A percentile compares a stretch with the other conserved stretches of the same genome.
phyloP scores from a whole-genome alignment of 148 eudicot species.

The Cornus suecica region DNA sequence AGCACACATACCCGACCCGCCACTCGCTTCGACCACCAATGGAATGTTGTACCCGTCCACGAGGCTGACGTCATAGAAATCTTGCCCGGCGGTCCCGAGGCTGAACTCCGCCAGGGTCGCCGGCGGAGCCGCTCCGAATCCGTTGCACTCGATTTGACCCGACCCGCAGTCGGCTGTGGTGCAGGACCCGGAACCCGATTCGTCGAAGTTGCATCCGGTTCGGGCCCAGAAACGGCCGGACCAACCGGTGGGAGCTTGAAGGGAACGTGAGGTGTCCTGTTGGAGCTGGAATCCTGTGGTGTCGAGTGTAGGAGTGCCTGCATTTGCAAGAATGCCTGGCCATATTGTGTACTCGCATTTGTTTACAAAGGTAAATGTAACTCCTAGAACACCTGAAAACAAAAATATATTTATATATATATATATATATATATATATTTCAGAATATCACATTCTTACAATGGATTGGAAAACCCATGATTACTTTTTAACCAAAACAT shows the following conservation, averaged over 20 bases:
- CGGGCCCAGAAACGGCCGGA: constrained; percentile 97
- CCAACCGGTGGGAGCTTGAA: constrained; percentile 87
- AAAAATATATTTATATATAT: neutral
- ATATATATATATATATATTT: no score
- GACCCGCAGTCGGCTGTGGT: constrained; percentile 86
- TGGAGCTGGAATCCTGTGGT: constrained; percentile 86
- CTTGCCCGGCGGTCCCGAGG: constrained; percentile 52
- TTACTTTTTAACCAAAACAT: no score
- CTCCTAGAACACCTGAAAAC: constrained; percentile 35
- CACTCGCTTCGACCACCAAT: constrained; percentile 56
- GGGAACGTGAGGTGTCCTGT: constrained; percentile 38
- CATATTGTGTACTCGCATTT: constrained; percentile 69
- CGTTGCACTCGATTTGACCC: constrained; percentile 66
- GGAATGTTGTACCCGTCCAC: constrained; percentile 91
- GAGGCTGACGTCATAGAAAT: constrained; percentile 88
- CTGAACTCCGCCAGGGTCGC: constrained; percentile 87
- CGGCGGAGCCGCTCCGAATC: constrained; percentile 81
- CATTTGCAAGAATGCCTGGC: constrained; percentile 86
- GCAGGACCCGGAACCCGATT: constrained; percentile 48
- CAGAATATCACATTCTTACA: no score
- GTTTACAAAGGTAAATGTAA: constrained; percentile 73
- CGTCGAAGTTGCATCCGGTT: constrained; percentile 63
- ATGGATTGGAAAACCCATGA: no score
- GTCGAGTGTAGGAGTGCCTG: constrained; percentile 63
- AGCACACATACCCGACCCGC: constrained; percentile 72